Conservation (phyloP, 2,329 filamentous ascomycete species). For the Zymoseptoria crescenta region DNA sequence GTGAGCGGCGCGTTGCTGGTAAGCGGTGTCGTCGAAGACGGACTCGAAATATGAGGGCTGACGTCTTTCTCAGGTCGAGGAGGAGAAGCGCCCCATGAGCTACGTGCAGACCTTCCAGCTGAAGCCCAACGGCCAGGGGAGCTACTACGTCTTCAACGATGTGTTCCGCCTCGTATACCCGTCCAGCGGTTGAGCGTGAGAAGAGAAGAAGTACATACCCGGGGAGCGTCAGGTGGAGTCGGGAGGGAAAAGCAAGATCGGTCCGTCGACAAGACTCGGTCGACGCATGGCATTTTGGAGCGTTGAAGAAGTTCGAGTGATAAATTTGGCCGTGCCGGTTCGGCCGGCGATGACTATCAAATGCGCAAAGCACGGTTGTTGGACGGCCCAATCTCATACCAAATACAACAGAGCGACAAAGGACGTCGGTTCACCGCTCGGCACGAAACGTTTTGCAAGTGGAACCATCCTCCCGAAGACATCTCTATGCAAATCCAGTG, state of each 20-base stretch:
- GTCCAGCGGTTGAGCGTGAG: conserved; percentile 15
- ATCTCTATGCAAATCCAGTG: background rate
- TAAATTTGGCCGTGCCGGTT: background rate
- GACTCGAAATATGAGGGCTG: background rate
- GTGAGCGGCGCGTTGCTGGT: conserved; percentile 83
- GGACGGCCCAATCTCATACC: background rate
- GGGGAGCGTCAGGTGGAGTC: background rate
- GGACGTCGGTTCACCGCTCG: background rate
- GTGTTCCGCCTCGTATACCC: conserved; percentile 82
- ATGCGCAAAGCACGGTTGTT: background rate
- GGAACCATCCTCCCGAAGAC: background rate
- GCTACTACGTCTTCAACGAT: conserved; percentile 88
- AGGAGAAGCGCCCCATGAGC: conserved; percentile 78
- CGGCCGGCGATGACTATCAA: background rate
- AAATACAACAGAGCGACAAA: background rate
- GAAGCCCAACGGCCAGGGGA: conserved; percentile 55
- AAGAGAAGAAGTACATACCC: background rate
- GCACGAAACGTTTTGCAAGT: background rate
- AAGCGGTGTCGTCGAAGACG: conserved; percentile 30
- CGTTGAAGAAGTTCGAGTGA: background rate
- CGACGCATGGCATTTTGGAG: background rate
- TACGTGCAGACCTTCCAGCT: conserved; percentile 90
- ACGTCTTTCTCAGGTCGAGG: conserved; percentile 60
- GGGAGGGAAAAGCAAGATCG: background rate
- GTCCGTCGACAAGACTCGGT: background rate